Conservation (phyloP, 306 rosid genomes). For the Carpinus fangiana region DNA sequence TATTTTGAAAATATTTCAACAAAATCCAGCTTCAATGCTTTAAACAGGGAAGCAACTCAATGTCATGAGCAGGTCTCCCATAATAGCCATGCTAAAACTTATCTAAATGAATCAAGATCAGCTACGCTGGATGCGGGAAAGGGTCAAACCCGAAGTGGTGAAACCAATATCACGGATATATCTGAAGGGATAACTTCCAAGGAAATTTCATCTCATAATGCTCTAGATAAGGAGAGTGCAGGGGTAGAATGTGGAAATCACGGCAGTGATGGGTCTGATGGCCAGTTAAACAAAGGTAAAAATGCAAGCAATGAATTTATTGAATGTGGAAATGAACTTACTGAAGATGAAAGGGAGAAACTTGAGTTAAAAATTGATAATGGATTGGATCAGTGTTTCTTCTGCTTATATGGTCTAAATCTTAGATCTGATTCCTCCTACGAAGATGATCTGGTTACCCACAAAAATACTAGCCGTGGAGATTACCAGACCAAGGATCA, state of each 20-base stretch:
- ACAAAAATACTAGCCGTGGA: conserved; percentile 93
- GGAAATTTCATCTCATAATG: conserved; percentile 39
- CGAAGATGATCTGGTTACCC: conserved; percentile 83
- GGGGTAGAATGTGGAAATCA: conserved; percentile 48
- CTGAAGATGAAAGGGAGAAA: conserved; percentile 89
- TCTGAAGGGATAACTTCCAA: conserved; percentile 44
- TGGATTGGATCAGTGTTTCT: conserved; percentile 94
- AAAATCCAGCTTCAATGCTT: conserved; percentile 48
- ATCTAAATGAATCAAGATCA: conserved; percentile 49
- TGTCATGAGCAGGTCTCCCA: conserved; percentile 49
- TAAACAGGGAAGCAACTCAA: conserved; percentile 51
- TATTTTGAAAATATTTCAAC: too few relatives aligned
- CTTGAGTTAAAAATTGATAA: conserved; percentile 79
- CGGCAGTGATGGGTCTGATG: conserved; percentile 45
- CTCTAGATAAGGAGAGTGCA: conserved; percentile 42
- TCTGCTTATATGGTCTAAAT: conserved; percentile 90
- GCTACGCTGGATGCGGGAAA: conserved; percentile 42
- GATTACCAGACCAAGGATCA: conserved; percentile 97
- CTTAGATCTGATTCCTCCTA: conserved; percentile 86
- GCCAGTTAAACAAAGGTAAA: conserved; percentile 43
- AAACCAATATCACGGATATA: conserved; percentile 41
- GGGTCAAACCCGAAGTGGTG: conserved; percentile 46
- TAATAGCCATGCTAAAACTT: conserved; percentile 43
- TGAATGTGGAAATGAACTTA: conserved; percentile 59
- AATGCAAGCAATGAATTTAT: conserved; percentile 43